A percentile compares a stretch with the other conserved stretches of the same genome.
phyloP scores from a whole-genome alignment of 2,329 filamentous ascomycete species.

The Sarocladiaceae sp. region DNA sequence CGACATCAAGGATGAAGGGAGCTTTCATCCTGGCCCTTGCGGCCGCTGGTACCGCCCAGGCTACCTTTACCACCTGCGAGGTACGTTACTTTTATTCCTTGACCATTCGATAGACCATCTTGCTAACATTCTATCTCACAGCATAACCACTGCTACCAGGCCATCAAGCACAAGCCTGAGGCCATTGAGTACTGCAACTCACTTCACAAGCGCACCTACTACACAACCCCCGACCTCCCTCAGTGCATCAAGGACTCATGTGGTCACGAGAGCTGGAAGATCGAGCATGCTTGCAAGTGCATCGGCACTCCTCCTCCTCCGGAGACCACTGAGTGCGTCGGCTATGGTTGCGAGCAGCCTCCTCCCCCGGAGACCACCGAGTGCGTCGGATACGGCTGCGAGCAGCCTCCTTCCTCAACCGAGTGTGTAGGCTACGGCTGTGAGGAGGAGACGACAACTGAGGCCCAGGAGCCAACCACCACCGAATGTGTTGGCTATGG shows the following conservation, averaged over 20 bases:
- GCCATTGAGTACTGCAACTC: not conserved
- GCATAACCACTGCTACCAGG: not conserved
- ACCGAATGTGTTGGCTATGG: not conserved
- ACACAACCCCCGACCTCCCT: not conserved
- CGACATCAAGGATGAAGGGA: slow-evolving; percentile 11
- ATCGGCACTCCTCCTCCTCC: slow-evolving; percentile 11
- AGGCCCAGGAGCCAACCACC: slow-evolving; percentile 10
- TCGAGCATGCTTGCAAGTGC: not conserved
- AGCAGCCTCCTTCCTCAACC: too few species aligned
- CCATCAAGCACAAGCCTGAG: not conserved
- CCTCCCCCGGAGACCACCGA: not conserved
- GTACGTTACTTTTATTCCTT: too few species aligned
- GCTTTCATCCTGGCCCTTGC: slow-evolving; percentile 7
- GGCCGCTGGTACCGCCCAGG: slow-evolving; percentile 10
- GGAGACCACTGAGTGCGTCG: not conserved
- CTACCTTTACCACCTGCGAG: too few species aligned
- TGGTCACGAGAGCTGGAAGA: too few species aligned
- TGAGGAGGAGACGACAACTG: slow-evolving; percentile 10
- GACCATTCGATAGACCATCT: too few species aligned
- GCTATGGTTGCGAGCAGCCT: not conserved
- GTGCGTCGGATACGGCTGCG: not conserved
- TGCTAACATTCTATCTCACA: not conserved
- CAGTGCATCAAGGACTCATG: slow-evolving; percentile 1
- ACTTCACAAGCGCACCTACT: not conserved
- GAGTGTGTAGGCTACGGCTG: not conserved